phyloP scores from a whole-genome alignment of 2,329 filamentous ascomycete genomes.

The Exutisphaerella laricina region DNA sequence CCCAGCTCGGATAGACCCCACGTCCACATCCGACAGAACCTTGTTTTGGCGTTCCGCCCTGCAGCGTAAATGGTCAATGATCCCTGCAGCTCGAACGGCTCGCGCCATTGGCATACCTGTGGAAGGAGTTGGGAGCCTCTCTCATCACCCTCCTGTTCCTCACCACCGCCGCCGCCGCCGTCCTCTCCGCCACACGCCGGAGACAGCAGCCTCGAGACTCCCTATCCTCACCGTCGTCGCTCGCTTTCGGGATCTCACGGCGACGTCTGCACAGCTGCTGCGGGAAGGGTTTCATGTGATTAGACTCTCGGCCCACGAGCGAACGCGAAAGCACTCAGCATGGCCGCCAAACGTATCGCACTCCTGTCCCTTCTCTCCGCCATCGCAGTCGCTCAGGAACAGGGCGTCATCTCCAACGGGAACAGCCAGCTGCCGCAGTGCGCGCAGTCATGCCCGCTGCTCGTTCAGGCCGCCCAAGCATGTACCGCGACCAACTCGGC shows the following conservation, averaged over 20 bases:
- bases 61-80: too few species aligned
- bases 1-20: too few species aligned
- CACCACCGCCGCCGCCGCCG: too few species aligned
- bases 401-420: conserved; percentile 29
- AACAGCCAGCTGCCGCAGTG: conserved; percentile 34
- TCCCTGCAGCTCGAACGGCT: too few species aligned
- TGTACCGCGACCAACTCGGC: conserved; percentile 54
- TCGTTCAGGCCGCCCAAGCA: conserved; percentile 59
- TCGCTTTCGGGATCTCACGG: background rate
- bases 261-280: background rate
- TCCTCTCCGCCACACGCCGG: too few species aligned
- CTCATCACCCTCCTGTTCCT: too few species aligned
- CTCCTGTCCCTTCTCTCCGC: background rate
- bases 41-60: too few species aligned
- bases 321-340: background rate
- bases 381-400: conserved; percentile 20
- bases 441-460: conserved; percentile 31
- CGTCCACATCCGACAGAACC: too few species aligned
- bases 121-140: too few species aligned
- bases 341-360: background rate
- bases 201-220: too few species aligned
- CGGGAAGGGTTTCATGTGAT: background rate
- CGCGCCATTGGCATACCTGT: too few species aligned
- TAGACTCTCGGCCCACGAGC: background rate
- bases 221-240: too few species aligned